Evolutionary conservation across 2,329 filamentous ascomycete genomes (phyloP).

Genomic region (Talaromyces sp.): DNA sequence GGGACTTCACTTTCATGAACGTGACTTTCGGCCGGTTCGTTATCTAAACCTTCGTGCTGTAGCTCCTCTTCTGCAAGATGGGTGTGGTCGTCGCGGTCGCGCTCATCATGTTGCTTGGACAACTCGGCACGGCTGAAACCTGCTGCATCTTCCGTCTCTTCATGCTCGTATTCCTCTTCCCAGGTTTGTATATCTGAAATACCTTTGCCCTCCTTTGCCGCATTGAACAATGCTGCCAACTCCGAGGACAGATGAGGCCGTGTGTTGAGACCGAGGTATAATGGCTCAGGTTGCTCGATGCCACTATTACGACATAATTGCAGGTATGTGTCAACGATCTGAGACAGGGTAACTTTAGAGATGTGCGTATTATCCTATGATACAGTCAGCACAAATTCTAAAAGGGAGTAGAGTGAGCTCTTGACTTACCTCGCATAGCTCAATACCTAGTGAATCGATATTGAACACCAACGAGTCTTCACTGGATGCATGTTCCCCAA

Average conservation of each 20-base stretch:
- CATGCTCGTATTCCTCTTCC: slow-evolving; percentile 47
- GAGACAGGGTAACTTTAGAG: slow-evolving; percentile 51
- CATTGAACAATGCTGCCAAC: slow-evolving; percentile 51
- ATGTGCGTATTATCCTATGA: slow-evolving; percentile 49
- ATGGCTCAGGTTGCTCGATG: slow-evolving; percentile 49
- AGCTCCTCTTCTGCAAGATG: slow-evolving; percentile 22
- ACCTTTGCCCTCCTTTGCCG: slow-evolving; percentile 56
- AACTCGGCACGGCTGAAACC: neutral
- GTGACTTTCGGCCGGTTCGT: slow-evolving; percentile 4
- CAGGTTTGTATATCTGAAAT: slow-evolving; percentile 48
- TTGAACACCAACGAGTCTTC: slow-evolving; percentile 57
- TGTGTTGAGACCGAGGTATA: slow-evolving; percentile 57
- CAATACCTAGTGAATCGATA: slow-evolving; percentile 54
- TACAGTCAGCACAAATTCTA: slow-evolving; percentile 24
- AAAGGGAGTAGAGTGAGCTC: slow-evolving; percentile 1
- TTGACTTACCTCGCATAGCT: slow-evolving; percentile 56
- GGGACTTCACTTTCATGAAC: slow-evolving; percentile 9
- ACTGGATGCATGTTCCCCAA: slow-evolving; percentile 54
- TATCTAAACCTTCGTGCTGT: slow-evolving; percentile 3
- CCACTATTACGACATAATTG: slow-evolving; percentile 59
- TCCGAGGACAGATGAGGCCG: slow-evolving; percentile 54
- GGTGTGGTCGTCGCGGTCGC: slow-evolving; percentile 9
- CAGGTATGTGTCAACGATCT: slow-evolving; percentile 59
- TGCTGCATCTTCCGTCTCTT: slow-evolving; percentile 14
- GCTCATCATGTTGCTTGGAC: slow-evolving; percentile 18